A percentile compares a stretch with the other conserved stretches of the same genome.
phyloP scores from a whole-genome alignment of 1,139 yeast genomes.

The Suhomyces chickasaworum region DNA sequence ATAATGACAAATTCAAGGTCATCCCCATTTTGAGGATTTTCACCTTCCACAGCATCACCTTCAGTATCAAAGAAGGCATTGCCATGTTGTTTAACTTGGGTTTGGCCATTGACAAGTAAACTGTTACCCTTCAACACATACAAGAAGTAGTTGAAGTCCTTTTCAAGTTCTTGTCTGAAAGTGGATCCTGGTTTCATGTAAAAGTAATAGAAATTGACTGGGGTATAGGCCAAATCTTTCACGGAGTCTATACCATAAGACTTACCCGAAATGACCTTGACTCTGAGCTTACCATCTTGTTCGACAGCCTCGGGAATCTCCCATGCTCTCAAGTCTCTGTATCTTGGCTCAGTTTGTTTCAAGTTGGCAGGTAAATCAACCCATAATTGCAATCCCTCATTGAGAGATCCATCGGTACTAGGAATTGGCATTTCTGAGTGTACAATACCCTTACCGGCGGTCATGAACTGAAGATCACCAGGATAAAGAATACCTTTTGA shows the following conservation, averaged over 20 bases:
- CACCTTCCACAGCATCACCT: constrained; percentile 59
- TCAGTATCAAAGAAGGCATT: constrained; percentile 67
- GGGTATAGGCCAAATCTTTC: constrained; percentile 81
- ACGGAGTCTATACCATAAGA: constrained; percentile 74
- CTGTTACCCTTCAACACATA: constrained; percentile 66
- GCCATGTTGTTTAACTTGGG: constrained; percentile 46
- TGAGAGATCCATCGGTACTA: constrained; percentile 55
- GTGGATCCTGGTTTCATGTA: constrained; percentile 68
- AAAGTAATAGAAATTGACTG: constrained; percentile 74
- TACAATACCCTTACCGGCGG: constrained; percentile 88
- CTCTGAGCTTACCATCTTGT: constrained; percentile 67
- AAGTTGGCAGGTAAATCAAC: constrained; percentile 78
- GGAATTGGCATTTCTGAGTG: constrained; percentile 87
- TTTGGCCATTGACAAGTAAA: constrained; percentile 50
- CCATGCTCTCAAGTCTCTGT: constrained; percentile 70
- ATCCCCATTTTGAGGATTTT: constrained; percentile 22
- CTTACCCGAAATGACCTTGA: constrained; percentile 77
- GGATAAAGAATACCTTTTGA: constrained; percentile 73
- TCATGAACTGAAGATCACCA: constrained; percentile 93
- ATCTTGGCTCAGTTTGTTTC: constrained; percentile 73
- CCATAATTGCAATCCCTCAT: constrained; percentile 86
- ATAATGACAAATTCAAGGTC: constrained; percentile 63
- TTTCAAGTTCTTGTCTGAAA: constrained; percentile 62
- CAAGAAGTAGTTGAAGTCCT: constrained; percentile 69
- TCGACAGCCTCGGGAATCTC: constrained; percentile 68